Evolutionary conservation across 495 filamentous ascomycete genomes (phyloP), one percentile per base, ranked within the genome.

Genomic region (Tetracladium setigerum): DNA sequence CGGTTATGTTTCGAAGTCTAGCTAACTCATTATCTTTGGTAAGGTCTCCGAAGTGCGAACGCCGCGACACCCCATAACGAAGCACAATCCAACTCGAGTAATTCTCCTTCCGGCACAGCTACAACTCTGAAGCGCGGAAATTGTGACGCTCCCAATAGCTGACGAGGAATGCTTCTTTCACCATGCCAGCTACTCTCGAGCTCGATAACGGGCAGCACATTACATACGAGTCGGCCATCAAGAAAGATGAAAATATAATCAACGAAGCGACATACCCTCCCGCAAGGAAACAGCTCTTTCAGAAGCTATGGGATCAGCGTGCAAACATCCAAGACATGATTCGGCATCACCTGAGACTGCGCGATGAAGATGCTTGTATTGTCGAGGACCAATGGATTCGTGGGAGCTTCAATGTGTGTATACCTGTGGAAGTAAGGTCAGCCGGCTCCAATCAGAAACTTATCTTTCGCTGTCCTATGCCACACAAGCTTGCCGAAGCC

Each of bases 351-450:
- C 15, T 46, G 31, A 37, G 43, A 14, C 43, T 46, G 3, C 4
- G 43, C 43, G 15, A 35, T 46, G 4, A 19, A 36, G 43, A 44
- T 52, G 22, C 41, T 52, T 38, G 36, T 16, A 9, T 38, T 16
- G 36, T 16, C 36, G 8, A 10, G 36, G 36, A 38, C 36, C 15
- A 38, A 16, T 38, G 36, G 36, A 38, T 38, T 16, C 36, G 36
- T 10, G 36, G 36, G 8, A 10, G 6, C 36, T 38, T 38, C 15
- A 38, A 38, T 38, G 36, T 38, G 9, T 38, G 36, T 38, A 38
- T 38, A 38, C 36, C 36, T 9, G 36, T 38, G 8, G 36, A 38
- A 16, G 36, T 38, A 16, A 38, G 15, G 36, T 16, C 36, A 9
- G 36, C 9, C 36, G 15, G 36, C 15, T 9, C 17, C 9, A 38